Percentiles rank a stretch among this genome's conserved stretches.
Conservation (phyloP, 805 yeast species). For the Metschnikowia bowlesiae region DNA sequence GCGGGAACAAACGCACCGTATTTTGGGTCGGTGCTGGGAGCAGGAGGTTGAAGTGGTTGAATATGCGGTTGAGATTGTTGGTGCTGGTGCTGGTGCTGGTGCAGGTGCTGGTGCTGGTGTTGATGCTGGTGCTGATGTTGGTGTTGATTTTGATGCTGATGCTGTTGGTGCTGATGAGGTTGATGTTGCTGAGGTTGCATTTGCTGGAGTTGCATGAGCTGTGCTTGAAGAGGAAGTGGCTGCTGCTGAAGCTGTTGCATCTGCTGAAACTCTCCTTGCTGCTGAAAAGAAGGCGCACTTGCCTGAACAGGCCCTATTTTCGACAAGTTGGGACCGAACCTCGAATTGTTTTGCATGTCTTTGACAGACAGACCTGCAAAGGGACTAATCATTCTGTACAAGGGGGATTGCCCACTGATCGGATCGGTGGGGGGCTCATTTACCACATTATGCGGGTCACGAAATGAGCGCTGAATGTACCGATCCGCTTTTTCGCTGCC, state of each 20-base stretch:
- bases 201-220: too few species aligned
- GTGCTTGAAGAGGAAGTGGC: conserved; percentile 7
- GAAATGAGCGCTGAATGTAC: neutral
- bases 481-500: neutral
- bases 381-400: conserved; percentile 1
- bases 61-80: neutral
- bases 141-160: conserved; percentile 8
- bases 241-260: conserved; percentile 13
- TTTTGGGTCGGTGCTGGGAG: neutral
- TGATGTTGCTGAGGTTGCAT: conserved; percentile 16
- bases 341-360: neutral
- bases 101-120: neutral
- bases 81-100: neutral
- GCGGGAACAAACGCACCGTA: neutral
- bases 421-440: neutral
- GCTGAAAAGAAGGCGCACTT: neutral
- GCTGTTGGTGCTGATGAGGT: conserved; percentile 9
- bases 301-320: neutral
- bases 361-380: conserved; percentile 1
- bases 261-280: neutral
- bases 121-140: neutral
- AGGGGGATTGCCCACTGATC: neutral
- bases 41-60: neutral
- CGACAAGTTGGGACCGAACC: neutral
- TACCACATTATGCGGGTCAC: neutral